phyloP scores from a whole-genome alignment of 805 yeast species.

The Candida anglica region DNA sequence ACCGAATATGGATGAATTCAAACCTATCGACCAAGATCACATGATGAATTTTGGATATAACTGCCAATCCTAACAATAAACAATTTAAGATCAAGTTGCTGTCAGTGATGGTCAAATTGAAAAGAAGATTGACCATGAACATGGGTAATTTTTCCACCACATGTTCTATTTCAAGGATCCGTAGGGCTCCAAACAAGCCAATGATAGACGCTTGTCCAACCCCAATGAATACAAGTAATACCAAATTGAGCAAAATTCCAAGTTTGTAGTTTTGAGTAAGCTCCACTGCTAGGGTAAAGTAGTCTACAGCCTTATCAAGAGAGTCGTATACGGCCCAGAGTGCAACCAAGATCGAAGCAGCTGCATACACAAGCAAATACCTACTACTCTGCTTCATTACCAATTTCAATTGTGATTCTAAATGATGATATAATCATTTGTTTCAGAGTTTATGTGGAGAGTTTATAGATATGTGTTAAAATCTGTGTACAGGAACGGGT shows the following conservation, averaged over 20 bases:
- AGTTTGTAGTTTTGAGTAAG: slow-evolving; percentile 28
- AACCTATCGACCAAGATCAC: slow-evolving; percentile 62
- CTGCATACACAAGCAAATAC: slow-evolving; percentile 16
- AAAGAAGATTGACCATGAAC: slow-evolving; percentile 45
- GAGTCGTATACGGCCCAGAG: slow-evolving; percentile 19
- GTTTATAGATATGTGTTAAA: no score
- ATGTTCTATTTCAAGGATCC: slow-evolving; percentile 75
- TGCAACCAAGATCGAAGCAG: slow-evolving; percentile 15
- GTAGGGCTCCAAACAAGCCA: slow-evolving; percentile 67
- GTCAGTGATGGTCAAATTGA: slow-evolving; percentile 60
- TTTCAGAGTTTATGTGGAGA: no score
- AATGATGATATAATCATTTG: no score
- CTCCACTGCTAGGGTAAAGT: slow-evolving; percentile 19
- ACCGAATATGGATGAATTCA: slow-evolving; percentile 31
- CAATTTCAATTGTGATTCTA: no score
- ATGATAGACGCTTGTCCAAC: slow-evolving; percentile 42
- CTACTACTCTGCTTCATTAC: slow-evolving; percentile 2
- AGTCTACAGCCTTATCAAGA: slow-evolving; percentile 15
- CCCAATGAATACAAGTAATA: slow-evolving; percentile 16
- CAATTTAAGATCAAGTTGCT: slow-evolving; percentile 53
- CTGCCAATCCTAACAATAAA: slow-evolving; percentile 29
- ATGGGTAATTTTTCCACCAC: slow-evolving; percentile 33
- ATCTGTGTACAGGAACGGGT: no score
- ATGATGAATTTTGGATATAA: slow-evolving; percentile 62
- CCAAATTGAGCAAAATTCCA: slow-evolving; percentile 22